Base-by-base conservation (phyloP, 192 early-diverging fungal species). In the Podila clonocystis region DNA sequence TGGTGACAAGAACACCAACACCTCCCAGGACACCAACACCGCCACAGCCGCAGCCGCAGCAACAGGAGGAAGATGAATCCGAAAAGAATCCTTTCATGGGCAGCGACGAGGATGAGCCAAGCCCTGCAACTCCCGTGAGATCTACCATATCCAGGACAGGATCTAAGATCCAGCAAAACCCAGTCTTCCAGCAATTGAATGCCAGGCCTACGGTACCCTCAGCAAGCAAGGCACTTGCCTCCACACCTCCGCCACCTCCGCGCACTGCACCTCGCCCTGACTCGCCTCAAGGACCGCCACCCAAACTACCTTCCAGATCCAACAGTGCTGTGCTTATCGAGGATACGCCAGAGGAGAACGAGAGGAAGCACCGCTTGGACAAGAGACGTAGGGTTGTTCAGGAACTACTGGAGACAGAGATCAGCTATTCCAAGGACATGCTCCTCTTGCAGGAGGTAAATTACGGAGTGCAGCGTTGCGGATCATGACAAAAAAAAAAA, bases 341-440 rank as follows among this genome's bases (percentile, higher is more conserved):
- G 11, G 77, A 80, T 22, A 64, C 77, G 1, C 77, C 77, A 31
- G 77, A 73, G 55, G 77, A 80, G 49, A 67, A 57, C 38, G 77
- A 80, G 55, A 61, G 70, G 36, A 80, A 80, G 50, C 70, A 80
- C 64, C 70, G 65, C 11, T 17, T 80, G 62, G 70, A 80, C 55
- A 96, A 96, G 83, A 84, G 93, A 20, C 83, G 87, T 36, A 88
- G 90, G 48, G 91, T 96, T 34, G 82, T 95, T 15, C 85, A 88
- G 50, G 96, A 97, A 65, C 77, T 97, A 49, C 77, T 95, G 0
- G 87, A 90, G 36, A 96, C 96, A 1, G 96, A 97, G 72, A 82
- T 86, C 24, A 84, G 82, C 12, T 97, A 89, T 58, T 83, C 92
- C 36, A 86, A 87, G 22, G 96, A 97, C 70, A 90, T 97, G 89